These are phyloP conservation scores for Ogataea dorogensis DNA, from an alignment of 805 yeast species.

Conservation along the genomic window DNA sequence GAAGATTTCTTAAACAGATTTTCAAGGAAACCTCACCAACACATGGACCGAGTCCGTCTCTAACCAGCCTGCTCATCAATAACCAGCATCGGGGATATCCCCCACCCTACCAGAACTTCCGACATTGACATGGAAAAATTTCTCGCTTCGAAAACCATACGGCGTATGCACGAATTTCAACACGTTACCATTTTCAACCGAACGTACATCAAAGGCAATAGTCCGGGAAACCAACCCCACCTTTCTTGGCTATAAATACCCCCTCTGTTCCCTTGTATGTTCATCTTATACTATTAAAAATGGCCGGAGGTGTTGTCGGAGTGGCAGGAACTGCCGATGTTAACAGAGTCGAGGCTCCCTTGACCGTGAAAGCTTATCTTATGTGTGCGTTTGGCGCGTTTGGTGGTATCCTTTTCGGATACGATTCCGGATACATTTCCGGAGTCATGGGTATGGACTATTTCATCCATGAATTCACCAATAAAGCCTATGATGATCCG, in stretches of 20 bases:
- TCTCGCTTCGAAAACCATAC: too few species aligned
- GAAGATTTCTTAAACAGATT: too few species aligned
- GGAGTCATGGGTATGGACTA: conserved; percentile 66
- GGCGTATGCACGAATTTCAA: conserved; percentile 2
- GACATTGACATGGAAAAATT: too few species aligned
- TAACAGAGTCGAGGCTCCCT: conserved; percentile 37
- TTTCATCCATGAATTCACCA: conserved; percentile 31
- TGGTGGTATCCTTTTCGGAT: conserved; percentile 67
- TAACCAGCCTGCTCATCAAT: too few species aligned
- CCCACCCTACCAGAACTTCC: too few species aligned
- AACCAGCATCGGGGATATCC: too few species aligned
- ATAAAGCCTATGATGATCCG: conserved; percentile 19
- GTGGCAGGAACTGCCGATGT: conserved; percentile 18
- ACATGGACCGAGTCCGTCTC: not conserved
- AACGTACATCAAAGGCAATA: too few species aligned
- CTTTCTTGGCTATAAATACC: conserved; percentile 5
- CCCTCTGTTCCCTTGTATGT: not conserved
- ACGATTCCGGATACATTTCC: conserved; percentile 67
- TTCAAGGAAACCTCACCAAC: not conserved
- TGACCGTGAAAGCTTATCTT: conserved; percentile 36
- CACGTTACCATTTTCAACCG: too few species aligned
- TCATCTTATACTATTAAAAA: not conserved
- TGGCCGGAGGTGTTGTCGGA: conserved; percentile 8
- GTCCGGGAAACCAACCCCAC: conserved; percentile 13
- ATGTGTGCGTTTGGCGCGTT: conserved; percentile 61